Evolutionary conservation across 192 early-diverging fungal genomes (phyloP).

Genomic region (Pilaira anomala): DNA sequence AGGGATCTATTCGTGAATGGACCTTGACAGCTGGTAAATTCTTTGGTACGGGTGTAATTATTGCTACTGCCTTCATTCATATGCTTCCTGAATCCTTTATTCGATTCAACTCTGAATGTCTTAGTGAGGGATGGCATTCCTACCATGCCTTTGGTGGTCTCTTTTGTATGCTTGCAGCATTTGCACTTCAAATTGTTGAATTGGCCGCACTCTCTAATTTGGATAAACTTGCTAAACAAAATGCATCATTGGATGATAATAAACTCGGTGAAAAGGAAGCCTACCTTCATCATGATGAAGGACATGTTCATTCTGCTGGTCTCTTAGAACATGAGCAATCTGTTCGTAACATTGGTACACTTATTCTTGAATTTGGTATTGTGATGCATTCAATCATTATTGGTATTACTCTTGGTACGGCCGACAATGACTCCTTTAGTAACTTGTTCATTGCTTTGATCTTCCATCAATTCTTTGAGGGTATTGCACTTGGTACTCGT

Average conservation of each 20-base stretch:
- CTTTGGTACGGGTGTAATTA: constrained; percentile 60
- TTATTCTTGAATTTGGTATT: constrained; percentile 74
- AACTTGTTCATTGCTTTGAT: constrained; percentile 61
- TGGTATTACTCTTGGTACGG: constrained; percentile 67
- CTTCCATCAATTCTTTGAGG: constrained; percentile 73
- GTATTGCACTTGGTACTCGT: constrained; percentile 73
- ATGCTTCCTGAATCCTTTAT: constrained; percentile 62
- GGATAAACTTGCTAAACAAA: constrained; percentile 13
- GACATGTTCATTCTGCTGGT: constrained; percentile 20
- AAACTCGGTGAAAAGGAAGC: background rate
- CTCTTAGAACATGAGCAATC: constrained; percentile 30
- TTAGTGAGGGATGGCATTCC: constrained; percentile 43
- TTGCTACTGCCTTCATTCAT: constrained; percentile 76
- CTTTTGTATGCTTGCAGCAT: constrained; percentile 60
- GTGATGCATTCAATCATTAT: constrained; percentile 75
- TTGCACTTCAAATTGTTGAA: constrained; percentile 67
- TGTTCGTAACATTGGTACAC: constrained; percentile 46
- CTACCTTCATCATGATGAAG: background rate
- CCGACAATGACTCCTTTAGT: constrained; percentile 54
- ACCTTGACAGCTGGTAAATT: constrained; percentile 22
- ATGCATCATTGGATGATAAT: background rate
- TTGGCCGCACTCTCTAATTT: constrained; percentile 39
- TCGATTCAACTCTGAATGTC: constrained; percentile 54
- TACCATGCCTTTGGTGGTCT: constrained; percentile 53
- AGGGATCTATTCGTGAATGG: constrained; percentile 17